A percentile compares a stretch with the other conserved stretches of the same genome.
phyloP scores from a whole-genome alignment of 2,329 filamentous ascomycete species.

The Alternaria tenuissima region DNA sequence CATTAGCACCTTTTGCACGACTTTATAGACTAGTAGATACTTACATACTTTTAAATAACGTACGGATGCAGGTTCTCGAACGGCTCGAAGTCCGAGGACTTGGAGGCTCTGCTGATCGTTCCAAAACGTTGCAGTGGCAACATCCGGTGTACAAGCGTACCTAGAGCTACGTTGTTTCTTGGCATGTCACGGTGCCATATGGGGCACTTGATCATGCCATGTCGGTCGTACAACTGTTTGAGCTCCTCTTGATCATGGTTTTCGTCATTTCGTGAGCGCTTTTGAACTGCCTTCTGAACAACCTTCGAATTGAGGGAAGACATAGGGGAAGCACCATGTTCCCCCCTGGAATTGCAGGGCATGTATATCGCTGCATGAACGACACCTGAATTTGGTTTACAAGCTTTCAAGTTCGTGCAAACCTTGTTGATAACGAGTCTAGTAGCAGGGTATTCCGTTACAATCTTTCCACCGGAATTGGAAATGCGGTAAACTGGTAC shows the following conservation, averaged over 20 bases:
- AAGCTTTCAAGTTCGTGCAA: not conserved
- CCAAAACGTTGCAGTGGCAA: not conserved
- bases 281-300: not conserved
- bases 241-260: not conserved
- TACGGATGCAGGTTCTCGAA: not conserved
- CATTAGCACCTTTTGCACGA: not conserved
- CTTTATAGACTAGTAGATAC: not conserved
- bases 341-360: not conserved
- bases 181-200: not conserved
- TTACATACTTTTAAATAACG: not conserved
- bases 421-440: not conserved
- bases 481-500: not conserved
- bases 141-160: not conserved
- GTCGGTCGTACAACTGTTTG: not conserved
- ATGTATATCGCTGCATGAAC: not conserved
- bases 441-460: not conserved
- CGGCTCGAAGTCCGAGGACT: not conserved
- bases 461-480: too few species aligned
- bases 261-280: not conserved
- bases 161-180: not conserved
- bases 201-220: not conserved
- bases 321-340: not conserved
- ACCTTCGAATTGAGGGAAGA: not conserved
- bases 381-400: not conserved
- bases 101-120: not conserved